phyloP scores from a whole-genome alignment of 2,329 filamentous ascomycete genomes.

The Fonsecaea erecta region DNA sequence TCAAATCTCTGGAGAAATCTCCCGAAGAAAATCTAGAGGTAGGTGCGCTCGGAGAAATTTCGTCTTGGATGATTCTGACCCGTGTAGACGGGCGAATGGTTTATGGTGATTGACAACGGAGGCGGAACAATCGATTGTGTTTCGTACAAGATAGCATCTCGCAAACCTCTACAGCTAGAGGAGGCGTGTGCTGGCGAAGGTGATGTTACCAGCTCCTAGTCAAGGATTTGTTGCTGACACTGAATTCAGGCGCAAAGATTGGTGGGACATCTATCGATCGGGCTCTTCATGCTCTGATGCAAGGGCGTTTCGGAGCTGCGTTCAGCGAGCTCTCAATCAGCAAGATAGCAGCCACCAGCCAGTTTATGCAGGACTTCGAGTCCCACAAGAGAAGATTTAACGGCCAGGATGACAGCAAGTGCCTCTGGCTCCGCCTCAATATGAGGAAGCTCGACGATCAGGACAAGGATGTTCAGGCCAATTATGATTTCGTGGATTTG shows the following conservation, averaged over 20 bases:
- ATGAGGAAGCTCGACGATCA: not conserved
- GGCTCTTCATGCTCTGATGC: constrained; percentile 42
- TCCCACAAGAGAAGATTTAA: constrained; percentile 41
- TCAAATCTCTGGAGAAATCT: not conserved
- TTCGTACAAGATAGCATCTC: constrained; percentile 12
- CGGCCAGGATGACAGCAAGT: not conserved
- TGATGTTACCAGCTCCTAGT: not conserved
- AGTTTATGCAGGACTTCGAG: constrained; percentile 46
- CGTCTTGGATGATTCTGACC: not conserved
- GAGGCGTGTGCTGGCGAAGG: constrained; percentile 21
- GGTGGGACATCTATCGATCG: constrained; percentile 45
- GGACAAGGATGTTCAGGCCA: not conserved
- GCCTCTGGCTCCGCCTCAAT: not conserved
- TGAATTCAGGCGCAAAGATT: constrained; percentile 41
- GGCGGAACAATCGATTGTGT: constrained; percentile 35
- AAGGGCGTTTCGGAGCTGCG: constrained; percentile 38
- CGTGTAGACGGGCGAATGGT: constrained; percentile 3
- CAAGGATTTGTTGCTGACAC: not conserved
- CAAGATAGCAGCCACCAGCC: constrained; percentile 40
- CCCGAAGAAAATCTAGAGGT: not conserved
- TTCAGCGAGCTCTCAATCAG: constrained; percentile 39
- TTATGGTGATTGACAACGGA: constrained; percentile 33
- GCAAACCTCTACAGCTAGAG: constrained; percentile 20
- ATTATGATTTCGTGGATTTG: constrained; percentile 7
- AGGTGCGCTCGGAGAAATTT: not conserved